A percentile compares a stretch with the other conserved stretches of the same genome.
phyloP scores from a whole-genome alignment of 108 stramenopile genomes.

The Skeletonema marinoi region DNA sequence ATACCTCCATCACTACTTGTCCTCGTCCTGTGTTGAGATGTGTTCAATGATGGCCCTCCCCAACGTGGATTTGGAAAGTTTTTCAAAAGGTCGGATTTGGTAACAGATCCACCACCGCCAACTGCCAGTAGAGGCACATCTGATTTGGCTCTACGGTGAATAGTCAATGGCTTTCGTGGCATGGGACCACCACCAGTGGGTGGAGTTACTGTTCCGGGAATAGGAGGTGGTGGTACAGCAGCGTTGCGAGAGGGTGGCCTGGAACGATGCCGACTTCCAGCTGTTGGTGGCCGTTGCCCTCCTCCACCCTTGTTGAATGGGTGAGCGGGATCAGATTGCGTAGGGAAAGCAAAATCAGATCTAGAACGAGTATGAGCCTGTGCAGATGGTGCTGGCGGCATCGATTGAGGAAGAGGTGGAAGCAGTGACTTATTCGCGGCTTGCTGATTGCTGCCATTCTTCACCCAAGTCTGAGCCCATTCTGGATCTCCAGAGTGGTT shows the following conservation, averaged over 20 bases:
- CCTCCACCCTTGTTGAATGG: neutral
- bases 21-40: constrained; percentile 13
- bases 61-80: constrained; percentile 45
- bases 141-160: constrained; percentile 39
- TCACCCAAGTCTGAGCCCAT: neutral
- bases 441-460: neutral
- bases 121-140: constrained; percentile 19
- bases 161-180: neutral
- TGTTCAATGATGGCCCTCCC: constrained; percentile 38
- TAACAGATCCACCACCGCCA: constrained; percentile 11
- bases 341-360: neutral
- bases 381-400: neutral
- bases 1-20: constrained; percentile 11
- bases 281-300: neutral
- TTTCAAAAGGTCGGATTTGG: constrained; percentile 42
- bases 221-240: neutral
- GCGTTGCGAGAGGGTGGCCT: neutral
- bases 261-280: neutral
- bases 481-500: neutral
- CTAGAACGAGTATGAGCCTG: neutral
- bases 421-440: neutral
- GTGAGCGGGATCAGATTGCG: neutral
- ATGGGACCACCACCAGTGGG: neutral
- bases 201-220: neutral
- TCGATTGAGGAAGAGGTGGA: neutral